phyloP scores from a whole-genome alignment of 1,139 yeast genomes.

The Kurtzmaniella natalensis region DNA sequence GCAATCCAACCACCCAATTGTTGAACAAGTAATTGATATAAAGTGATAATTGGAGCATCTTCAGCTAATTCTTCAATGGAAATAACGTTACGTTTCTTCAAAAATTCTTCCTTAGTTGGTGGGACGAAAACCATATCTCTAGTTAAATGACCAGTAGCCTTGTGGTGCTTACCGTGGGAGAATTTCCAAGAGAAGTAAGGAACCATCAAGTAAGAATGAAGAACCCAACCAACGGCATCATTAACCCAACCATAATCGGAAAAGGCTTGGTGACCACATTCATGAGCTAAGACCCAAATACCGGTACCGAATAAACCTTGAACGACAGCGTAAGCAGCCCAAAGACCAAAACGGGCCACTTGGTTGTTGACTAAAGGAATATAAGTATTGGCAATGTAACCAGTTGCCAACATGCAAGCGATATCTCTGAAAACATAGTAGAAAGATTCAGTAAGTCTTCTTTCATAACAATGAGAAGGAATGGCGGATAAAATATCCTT shows the following conservation, averaged over 20 bases:
- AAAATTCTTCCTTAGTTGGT: slow-evolving; percentile 44
- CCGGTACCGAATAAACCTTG: slow-evolving; percentile 51
- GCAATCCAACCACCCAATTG: slow-evolving; percentile 53
- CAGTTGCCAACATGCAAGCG: slow-evolving; percentile 35
- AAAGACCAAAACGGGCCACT: slow-evolving; percentile 46
- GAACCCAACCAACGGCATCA: slow-evolving; percentile 56
- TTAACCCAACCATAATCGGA: slow-evolving; percentile 52
- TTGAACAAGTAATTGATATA: slow-evolving; percentile 40
- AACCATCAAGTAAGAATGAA: slow-evolving; percentile 54
- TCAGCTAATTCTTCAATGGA: slow-evolving; percentile 45
- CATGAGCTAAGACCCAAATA: slow-evolving; percentile 61
- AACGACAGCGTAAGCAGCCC: slow-evolving; percentile 47
- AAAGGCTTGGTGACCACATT: slow-evolving; percentile 65
- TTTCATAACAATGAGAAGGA: slow-evolving; percentile 59
- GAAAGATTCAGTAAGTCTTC: slow-evolving; percentile 46
- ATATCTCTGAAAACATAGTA: slow-evolving; percentile 59
- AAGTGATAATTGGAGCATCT: slow-evolving; percentile 52
- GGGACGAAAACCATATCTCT: slow-evolving; percentile 64
- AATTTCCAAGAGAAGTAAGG: slow-evolving; percentile 64
- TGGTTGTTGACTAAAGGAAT: slow-evolving; percentile 49
- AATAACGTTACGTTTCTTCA: slow-evolving; percentile 20
- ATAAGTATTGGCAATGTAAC: slow-evolving; percentile 41
- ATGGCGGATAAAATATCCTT: slow-evolving; percentile 58
- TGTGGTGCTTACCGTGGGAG: slow-evolving; percentile 59
- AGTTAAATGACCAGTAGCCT: slow-evolving; percentile 57